Evolutionary conservation across 2,329 filamentous ascomycete genomes (phyloP).

Genomic region (Ophiostoma australiae): DNA sequence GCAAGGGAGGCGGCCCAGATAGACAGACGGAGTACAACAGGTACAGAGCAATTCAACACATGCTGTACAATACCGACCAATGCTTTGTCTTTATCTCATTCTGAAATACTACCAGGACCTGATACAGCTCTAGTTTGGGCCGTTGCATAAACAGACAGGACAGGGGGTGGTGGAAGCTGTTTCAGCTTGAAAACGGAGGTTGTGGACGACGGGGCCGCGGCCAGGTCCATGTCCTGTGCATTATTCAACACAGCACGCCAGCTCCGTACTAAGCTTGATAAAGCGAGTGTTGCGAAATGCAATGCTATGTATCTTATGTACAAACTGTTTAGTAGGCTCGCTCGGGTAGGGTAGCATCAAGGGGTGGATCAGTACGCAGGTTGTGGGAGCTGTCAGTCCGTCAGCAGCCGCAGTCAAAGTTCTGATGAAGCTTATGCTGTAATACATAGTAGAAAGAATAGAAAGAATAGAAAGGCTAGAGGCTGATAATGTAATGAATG

Average conservation of each 20-base stretch:
- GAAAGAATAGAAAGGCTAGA: too few species aligned
- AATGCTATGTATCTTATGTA: too few species aligned
- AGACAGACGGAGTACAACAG: too few species aligned
- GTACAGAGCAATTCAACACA: too few species aligned
- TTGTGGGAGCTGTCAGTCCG: not conserved
- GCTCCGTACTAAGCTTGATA: constrained; percentile 6
- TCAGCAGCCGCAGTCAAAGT: not conserved
- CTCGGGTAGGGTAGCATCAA: not conserved
- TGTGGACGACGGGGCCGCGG: not conserved
- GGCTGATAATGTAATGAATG: too few species aligned
- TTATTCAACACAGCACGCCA: not conserved
- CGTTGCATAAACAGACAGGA: not conserved
- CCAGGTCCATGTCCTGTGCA: not conserved
- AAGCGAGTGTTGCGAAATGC: not conserved
- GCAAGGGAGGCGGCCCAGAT: not conserved
- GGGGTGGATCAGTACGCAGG: not conserved
- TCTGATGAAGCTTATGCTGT: not conserved
- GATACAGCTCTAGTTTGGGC: constrained; percentile 2
- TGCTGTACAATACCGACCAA: not conserved
- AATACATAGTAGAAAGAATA: too few species aligned
- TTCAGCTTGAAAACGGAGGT: not conserved
- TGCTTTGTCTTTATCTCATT: not conserved
- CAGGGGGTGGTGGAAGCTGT: not conserved
- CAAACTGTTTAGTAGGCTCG: too few species aligned
- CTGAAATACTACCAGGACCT: not conserved